Evolutionary conservation across 2,329 filamentous ascomycete species (phyloP).

Genomic region (Epichloe aotearoae): DNA sequence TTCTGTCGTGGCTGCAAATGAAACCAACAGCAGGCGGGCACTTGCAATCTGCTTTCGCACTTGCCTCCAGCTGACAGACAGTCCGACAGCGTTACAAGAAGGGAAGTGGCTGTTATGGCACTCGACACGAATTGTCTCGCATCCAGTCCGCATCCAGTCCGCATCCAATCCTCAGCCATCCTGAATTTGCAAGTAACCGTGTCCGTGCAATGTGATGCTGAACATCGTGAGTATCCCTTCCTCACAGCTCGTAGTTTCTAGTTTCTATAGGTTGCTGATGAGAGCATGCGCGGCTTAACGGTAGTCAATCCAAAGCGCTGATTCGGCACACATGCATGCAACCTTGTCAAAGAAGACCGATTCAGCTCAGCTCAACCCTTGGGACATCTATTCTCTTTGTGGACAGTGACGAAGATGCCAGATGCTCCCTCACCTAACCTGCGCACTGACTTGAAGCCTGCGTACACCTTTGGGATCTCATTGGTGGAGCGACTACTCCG

Average conservation of each 20-base stretch:
- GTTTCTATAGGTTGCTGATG: too few relatives aligned
- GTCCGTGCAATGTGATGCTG: too few relatives aligned
- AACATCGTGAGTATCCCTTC: too few relatives aligned
- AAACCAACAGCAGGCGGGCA: not conserved
- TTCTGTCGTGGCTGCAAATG: not conserved
- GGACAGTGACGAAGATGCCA: not conserved
- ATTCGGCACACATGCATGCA: not conserved
- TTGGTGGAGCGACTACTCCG: conserved; percentile 13
- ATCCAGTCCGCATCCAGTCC: too few relatives aligned
- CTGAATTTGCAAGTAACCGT: too few relatives aligned
- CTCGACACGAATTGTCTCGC: too few relatives aligned
- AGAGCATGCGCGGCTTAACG: too few relatives aligned
- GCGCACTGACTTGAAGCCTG: too few relatives aligned
- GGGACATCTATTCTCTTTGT: not conserved
- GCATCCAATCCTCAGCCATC: too few relatives aligned
- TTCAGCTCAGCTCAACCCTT: not conserved
- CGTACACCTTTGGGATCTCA: conserved; percentile 6
- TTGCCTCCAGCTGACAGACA: not conserved
- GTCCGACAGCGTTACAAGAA: not conserved
- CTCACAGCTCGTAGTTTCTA: too few relatives aligned
- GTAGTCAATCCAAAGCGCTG: too few relatives aligned
- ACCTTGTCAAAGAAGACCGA: not conserved
- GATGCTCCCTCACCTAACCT: not conserved
- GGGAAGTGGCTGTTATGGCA: not conserved
- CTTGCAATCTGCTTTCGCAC: not conserved